Percentiles rank a stretch among this genome's conserved stretches.
Evolutionary conservation across 768 basidiomycete species (phyloP).

Genomic region (Crassisporium funariophilum): DNA sequence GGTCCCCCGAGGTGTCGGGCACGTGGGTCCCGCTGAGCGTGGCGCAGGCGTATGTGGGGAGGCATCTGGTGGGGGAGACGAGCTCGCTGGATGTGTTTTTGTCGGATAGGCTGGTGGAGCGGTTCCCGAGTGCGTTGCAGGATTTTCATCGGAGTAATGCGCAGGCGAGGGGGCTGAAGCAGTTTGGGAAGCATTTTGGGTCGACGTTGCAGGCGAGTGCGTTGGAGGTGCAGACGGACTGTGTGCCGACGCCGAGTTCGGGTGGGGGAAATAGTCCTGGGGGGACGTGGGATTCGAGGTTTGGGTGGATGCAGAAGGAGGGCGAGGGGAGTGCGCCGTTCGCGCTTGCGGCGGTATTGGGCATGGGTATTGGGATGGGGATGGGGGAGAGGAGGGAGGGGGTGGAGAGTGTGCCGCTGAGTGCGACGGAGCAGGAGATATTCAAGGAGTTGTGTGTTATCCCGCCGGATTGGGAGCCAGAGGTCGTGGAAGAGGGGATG

Average conservation of each 20-base stretch:
- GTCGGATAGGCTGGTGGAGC: conserved; percentile 59
- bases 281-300: conserved; percentile 9
- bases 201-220: conserved; percentile 46
- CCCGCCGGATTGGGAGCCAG: conserved; percentile 54
- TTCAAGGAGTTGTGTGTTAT: conserved; percentile 65
- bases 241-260: conserved; percentile 14
- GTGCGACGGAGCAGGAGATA: conserved; percentile 69
- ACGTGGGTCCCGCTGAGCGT: conserved; percentile 69
- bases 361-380: conserved; percentile 2
- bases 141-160: conserved; percentile 55
- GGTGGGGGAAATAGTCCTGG: neutral
- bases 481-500: conserved; percentile 20
- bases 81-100: conserved; percentile 56
- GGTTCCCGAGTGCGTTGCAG: conserved; percentile 63
- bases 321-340: conserved; percentile 13
- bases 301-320: conserved; percentile 17
- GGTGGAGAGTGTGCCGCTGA: conserved; percentile 59
- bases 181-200: conserved; percentile 67
- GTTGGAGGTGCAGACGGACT: conserved; percentile 21
- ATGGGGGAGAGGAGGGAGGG: conserved; percentile 23
- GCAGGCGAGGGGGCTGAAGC: conserved; percentile 49
- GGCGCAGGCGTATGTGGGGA: conserved; percentile 54
- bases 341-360: conserved; percentile 11
- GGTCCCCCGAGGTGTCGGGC: conserved; percentile 56
- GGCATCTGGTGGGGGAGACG: conserved; percentile 37